A percentile compares a stretch with the other conserved stretches of the same genome.
phyloP scores from a whole-genome alignment of 441 rosid genomes.

The Erysimum pusillum region DNA sequence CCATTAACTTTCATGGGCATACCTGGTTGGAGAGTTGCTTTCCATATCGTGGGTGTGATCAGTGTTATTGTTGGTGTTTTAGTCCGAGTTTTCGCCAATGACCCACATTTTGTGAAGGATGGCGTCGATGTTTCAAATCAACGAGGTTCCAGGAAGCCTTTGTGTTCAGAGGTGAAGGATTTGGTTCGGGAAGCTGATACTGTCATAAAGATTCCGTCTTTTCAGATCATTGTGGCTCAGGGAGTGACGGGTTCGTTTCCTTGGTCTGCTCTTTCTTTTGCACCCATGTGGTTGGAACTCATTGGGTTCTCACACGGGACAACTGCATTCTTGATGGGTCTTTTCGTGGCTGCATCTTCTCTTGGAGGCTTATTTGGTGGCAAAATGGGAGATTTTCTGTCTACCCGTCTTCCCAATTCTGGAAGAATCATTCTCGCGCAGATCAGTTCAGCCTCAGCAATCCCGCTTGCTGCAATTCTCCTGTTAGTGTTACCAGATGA shows the following conservation, averaged over 20 bases:
- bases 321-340: slow-evolving; percentile 69
- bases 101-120: slow-evolving; percentile 65
- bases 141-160: slow-evolving; percentile 52
- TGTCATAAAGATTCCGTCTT: slow-evolving; percentile 66
- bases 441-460: slow-evolving; percentile 82
- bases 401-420: slow-evolving; percentile 65
- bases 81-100: slow-evolving; percentile 70
- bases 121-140: slow-evolving; percentile 42
- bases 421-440: slow-evolving; percentile 88
- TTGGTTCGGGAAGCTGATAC: slow-evolving; percentile 63
- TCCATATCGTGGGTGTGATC: slow-evolving; percentile 76
- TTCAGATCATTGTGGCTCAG: slow-evolving; percentile 89
- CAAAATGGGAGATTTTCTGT: slow-evolving; percentile 77
- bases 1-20: slow-evolving; percentile 69
- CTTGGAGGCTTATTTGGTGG: slow-evolving; percentile 90
- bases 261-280: slow-evolving; percentile 87
- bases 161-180: slow-evolving; percentile 65
- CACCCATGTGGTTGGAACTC: slow-evolving; percentile 91
- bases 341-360: slow-evolving; percentile 71
- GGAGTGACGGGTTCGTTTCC: slow-evolving; percentile 84
- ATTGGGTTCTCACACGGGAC: slow-evolving; percentile 74
- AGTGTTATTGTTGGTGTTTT: slow-evolving; percentile 74
- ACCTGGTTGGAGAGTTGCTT: slow-evolving; percentile 89
- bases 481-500: slow-evolving; percentile 73
- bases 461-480: slow-evolving; percentile 83